Base-by-base conservation (phyloP, 2,329 filamentous ascomycete species). In the Fusarium sp. region DNA sequence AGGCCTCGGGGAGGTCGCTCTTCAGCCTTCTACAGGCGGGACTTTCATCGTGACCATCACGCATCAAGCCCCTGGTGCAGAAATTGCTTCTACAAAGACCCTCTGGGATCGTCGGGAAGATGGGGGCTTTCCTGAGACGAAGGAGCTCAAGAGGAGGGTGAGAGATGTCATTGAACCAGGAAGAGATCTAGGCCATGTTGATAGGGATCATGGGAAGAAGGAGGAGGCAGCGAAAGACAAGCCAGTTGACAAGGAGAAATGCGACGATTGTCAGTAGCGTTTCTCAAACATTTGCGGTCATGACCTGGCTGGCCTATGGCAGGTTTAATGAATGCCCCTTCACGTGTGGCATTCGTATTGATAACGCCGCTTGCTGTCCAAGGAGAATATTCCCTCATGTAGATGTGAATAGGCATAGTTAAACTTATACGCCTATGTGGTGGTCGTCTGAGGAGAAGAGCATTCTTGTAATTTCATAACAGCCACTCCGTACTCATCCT, bases 81-180 rank as follows among this genome's bases (percentile, higher is more conserved):
- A 71, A 21, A 35, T 78, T 18, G 69, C 73, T 10, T 73, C 80
- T 19, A 79, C 82, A 62, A 88, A 86, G 35, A 78, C 92, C 6
- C 84, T 98, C 37, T 99, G 96, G 96, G 94, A 98, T 84, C 89
- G 96, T 69, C 97, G 94, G 80, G 79, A 83, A 7, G 92, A 98
- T 78, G 93, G 93, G 35, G 95, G 96, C 0, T 99, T 99, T 82
- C 96, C 95, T 68, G 94, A 98, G 83, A 94, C 93, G 5, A 97
- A 98, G 82, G 91, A 95, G 74, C 87, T 98, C 46, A 98, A 98
- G 84, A 90, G 94, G 66, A 87, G 91, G 21, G 90, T 98, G 10
- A 86, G 95, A 64, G 93, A 98, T 83, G 86, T 93, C 57, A 91
- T 98, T 75, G 91, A 96, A 77, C 95, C 95, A 0, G 86, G 84